Percentiles rank a stretch among this genome's conserved stretches.
phyloP scores from a whole-genome alignment of 306 rosid species.

The Inga laurina region DNA sequence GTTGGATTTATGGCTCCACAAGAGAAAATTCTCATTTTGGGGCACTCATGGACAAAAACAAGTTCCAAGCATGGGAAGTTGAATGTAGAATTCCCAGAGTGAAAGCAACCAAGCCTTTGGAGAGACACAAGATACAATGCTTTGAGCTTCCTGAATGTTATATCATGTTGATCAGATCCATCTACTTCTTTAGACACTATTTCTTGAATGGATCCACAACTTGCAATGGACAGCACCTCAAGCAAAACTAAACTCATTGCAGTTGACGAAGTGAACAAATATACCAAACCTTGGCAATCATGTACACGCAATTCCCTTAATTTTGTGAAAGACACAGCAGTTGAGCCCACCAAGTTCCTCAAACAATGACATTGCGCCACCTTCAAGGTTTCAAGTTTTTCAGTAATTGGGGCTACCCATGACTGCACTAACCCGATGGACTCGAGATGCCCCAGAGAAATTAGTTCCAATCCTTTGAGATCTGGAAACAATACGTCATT shows the following conservation, averaged over 20 bases:
- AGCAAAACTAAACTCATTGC: constrained; percentile 31
- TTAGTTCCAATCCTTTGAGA: not conserved
- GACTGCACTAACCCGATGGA: not conserved
- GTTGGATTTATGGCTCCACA: too few species aligned
- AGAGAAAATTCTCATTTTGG: too few species aligned
- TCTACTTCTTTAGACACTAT: not conserved
- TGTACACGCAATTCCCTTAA: not conserved
- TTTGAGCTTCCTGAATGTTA: not conserved
- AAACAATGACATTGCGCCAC: not conserved
- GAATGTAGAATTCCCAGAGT: not conserved
- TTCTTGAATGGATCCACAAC: not conserved
- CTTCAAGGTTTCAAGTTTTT: not conserved
- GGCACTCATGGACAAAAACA: too few species aligned
- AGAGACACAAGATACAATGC: not conserved
- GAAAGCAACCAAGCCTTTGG: not conserved
- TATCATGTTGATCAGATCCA: not conserved
- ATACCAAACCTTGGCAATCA: not conserved
- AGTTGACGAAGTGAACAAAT: constrained; percentile 17
- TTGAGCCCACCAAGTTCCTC: not conserved
- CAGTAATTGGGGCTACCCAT: not conserved
- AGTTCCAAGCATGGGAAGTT: not conserved
- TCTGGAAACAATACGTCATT: not conserved
- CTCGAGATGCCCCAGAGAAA: accelerated
- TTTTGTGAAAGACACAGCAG: not conserved
- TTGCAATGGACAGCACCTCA: not conserved